Conservation (phyloP, 805 yeast genomes). For the Metschnikowia similis region DNA sequence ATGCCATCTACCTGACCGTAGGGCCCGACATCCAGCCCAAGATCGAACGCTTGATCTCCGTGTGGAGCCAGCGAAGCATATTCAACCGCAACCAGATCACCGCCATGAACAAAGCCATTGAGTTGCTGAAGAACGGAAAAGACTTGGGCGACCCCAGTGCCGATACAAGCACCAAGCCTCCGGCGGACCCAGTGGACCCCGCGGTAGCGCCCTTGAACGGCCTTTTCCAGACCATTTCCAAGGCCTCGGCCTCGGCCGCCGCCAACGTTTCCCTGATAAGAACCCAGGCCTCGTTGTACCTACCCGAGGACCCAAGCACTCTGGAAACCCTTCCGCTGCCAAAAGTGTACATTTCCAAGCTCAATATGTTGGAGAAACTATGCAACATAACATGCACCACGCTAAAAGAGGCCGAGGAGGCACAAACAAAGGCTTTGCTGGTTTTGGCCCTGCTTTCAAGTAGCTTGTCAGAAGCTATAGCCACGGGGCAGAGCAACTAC, state of each 20-base stretch:
- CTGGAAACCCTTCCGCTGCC: conserved; percentile 36
- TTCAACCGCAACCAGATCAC: conserved; percentile 30
- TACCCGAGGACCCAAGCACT: conserved; percentile 31
- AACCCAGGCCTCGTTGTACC: conserved; percentile 32
- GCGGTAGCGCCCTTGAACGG: conserved; percentile 33
- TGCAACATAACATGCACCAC: conserved; percentile 30
- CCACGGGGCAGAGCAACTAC: conserved; percentile 32
- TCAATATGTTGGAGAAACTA: conserved; percentile 35
- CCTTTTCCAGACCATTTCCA: conserved; percentile 25
- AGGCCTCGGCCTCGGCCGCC: conserved; percentile 14
- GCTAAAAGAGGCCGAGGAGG: conserved; percentile 28
- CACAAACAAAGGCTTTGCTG: conserved; percentile 23
- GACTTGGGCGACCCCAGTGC: background rate
- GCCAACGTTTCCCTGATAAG: conserved; percentile 37
- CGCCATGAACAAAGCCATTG: conserved; percentile 24
- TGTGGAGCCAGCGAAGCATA: conserved; percentile 55
- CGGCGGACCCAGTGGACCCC: conserved; percentile 19
- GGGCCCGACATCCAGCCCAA: conserved; percentile 41
- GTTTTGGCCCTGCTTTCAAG: conserved; percentile 24
- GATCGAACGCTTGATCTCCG: conserved; percentile 47
- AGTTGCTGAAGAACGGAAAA: conserved; percentile 15
- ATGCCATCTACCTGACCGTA: conserved; percentile 25
- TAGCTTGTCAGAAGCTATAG: conserved; percentile 23
- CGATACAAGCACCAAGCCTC: background rate
- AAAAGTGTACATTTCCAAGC: conserved; percentile 32